These are phyloP conservation scores for Talaromyces adpressus DNA, from an alignment of 495 filamentous ascomycete species.

Conservation along the genomic window DNA sequence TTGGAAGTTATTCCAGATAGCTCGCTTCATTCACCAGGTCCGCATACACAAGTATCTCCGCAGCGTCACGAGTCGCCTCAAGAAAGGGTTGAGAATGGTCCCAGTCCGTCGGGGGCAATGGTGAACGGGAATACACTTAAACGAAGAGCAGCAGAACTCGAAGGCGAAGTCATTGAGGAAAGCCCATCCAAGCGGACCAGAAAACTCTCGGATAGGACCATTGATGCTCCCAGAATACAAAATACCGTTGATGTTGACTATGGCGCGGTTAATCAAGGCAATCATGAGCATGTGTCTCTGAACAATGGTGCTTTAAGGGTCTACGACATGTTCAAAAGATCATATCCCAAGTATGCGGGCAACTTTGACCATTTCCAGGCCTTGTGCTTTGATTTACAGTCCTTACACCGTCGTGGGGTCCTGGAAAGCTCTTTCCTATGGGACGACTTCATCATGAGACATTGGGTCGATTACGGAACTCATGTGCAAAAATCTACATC, in stretches of 20 bases:
- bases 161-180: neutral
- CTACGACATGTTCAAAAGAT: constrained; percentile 44
- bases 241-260: neutral
- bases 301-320: constrained; percentile 15
- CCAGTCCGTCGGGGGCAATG: neutral
- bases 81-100: neutral
- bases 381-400: constrained; percentile 46
- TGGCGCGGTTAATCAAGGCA: neutral
- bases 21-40: neutral
- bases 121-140: neutral
- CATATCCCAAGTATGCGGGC: constrained; percentile 53
- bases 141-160: neutral
- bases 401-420: constrained; percentile 30
- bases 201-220: neutral
- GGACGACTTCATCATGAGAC: constrained; percentile 60
- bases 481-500: constrained; percentile 22
- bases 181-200: neutral
- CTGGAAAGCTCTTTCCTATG: constrained; percentile 47
- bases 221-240: neutral
- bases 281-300: neutral
- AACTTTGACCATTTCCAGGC: constrained; percentile 45
- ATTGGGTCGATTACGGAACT: constrained; percentile 30
- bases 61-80: neutral
- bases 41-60: neutral
- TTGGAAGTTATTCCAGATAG: constrained; percentile 1